Conservation (phyloP, 352 stramenopile species). For the Nothophytophthora sp. region DNA sequence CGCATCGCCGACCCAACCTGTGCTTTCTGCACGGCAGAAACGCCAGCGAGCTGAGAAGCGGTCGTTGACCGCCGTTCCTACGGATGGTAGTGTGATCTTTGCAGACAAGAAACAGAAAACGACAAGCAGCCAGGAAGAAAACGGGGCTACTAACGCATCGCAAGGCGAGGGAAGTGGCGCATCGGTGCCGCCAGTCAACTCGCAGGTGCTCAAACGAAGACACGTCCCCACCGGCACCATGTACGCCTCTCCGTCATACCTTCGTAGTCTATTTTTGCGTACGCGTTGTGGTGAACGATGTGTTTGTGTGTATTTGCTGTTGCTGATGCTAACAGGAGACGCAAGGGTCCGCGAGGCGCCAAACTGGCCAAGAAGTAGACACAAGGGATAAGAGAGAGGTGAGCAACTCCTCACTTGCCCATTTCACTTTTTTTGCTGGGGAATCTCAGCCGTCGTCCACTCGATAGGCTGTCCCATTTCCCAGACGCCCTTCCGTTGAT, state of each 20-base stretch:
- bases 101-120: not conserved
- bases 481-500: slow-evolving; percentile 53
- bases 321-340: slow-evolving; percentile 40
- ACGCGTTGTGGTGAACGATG: not conserved
- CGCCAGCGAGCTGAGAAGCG: slow-evolving; percentile 8
- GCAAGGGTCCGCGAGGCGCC: slow-evolving; percentile 49
- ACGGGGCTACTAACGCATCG: not conserved
- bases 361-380: slow-evolving; percentile 60
- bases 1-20: slow-evolving; percentile 23
- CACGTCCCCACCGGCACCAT: slow-evolving; percentile 45
- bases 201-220: slow-evolving; percentile 43
- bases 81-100: slow-evolving; percentile 1
- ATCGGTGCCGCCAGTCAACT: slow-evolving; percentile 6
- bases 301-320: too few relatives aligned
- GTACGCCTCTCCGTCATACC: slow-evolving; percentile 26
- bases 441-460: slow-evolving; percentile 64
- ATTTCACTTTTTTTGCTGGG: too few relatives aligned
- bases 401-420: too few relatives aligned
- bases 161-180: slow-evolving; percentile 9
- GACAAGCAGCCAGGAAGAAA: slow-evolving; percentile 2
- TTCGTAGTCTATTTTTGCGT: not conserved
- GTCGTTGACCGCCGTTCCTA: not conserved
- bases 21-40: slow-evolving; percentile 33
- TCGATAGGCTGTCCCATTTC: slow-evolving; percentile 58
- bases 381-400: too few relatives aligned